These are phyloP conservation scores for Russula dissimulans DNA, from an alignment of 768 basidiomycete species.

Conservation along the genomic window DNA sequence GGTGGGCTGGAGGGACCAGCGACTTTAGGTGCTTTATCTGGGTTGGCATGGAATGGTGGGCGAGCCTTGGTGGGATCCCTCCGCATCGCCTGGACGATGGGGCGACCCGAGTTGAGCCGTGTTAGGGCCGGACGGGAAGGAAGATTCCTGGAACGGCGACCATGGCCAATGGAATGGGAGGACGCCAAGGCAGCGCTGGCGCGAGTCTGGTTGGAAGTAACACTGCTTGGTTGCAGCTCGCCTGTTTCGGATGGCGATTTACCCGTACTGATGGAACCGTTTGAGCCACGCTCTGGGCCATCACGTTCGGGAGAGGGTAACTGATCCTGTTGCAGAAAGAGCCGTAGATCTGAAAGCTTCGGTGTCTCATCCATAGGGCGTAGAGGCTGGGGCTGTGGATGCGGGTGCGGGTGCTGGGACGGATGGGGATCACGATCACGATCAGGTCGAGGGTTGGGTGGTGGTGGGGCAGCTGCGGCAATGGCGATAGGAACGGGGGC, in stretches of 20 bases:
- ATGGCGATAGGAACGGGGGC: slow-evolving; percentile 28
- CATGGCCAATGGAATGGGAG: slow-evolving; percentile 19
- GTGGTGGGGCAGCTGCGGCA: background rate
- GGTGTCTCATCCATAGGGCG: slow-evolving; percentile 24
- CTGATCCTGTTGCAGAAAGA: slow-evolving; percentile 34
- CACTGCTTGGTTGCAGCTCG: slow-evolving; percentile 28
- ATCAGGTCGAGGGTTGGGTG: background rate
- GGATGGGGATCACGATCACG: background rate
- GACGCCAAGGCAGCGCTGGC: slow-evolving; percentile 25
- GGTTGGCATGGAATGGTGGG: background rate
- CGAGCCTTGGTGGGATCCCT: slow-evolving; percentile 1
- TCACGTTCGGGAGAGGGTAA: slow-evolving; percentile 35
- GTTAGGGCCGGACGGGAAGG: slow-evolving; percentile 10
- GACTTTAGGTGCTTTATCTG: slow-evolving; percentile 5
- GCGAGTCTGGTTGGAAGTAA: slow-evolving; percentile 28
- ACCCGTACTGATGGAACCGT: slow-evolving; percentile 27
- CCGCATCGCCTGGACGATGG: slow-evolving; percentile 2
- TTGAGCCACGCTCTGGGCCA: slow-evolving; percentile 21
- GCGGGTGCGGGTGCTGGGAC: background rate
- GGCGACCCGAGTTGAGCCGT: slow-evolving; percentile 16
- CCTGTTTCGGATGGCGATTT: slow-evolving; percentile 24
- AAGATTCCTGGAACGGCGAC: slow-evolving; percentile 18
- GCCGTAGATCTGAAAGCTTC: slow-evolving; percentile 33
- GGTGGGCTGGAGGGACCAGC: slow-evolving; percentile 6
- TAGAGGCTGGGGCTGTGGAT: background rate